A percentile compares a stretch with the other conserved stretches of the same genome.
These are phyloP conservation scores for Stachybotrys chartarum DNA, from an alignment of 2,329 filamentous ascomycete species.

Conservation along the genomic window DNA sequence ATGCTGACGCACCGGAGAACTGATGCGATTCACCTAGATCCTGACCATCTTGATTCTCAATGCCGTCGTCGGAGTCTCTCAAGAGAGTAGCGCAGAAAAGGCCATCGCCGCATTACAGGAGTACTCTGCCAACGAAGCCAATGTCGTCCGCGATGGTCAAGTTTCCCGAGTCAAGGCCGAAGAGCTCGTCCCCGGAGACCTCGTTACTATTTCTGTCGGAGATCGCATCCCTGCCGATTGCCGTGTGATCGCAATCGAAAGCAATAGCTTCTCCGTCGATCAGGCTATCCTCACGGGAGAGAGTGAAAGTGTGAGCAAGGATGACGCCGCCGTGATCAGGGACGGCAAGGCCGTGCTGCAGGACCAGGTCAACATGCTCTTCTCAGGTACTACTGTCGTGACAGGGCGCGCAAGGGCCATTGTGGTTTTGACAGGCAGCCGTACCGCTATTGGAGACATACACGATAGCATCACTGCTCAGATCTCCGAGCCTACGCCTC, in stretches of 20 bases:
- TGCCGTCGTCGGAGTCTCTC: slow-evolving; percentile 92
- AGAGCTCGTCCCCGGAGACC: slow-evolving; percentile 89
- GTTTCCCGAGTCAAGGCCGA: slow-evolving; percentile 87
- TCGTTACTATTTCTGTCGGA: slow-evolving; percentile 81
- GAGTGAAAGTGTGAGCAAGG: slow-evolving; percentile 93
- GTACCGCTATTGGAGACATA: slow-evolving; percentile 95
- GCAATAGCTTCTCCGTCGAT: slow-evolving; percentile 95
- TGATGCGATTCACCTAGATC: slow-evolving; percentile 49
- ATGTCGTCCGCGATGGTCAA: slow-evolving; percentile 75
- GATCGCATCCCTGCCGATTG: slow-evolving; percentile 95
- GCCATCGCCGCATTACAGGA: slow-evolving; percentile 96
- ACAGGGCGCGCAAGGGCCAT: slow-evolving; percentile 87
- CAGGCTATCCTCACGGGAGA: slow-evolving; percentile 96
- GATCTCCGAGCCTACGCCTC: slow-evolving; percentile 91
- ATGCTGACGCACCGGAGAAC: neutral
- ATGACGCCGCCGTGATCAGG: slow-evolving; percentile 55
- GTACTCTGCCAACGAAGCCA: slow-evolving; percentile 97
- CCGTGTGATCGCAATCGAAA: slow-evolving; percentile 80
- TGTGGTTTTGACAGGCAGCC: slow-evolving; percentile 81
- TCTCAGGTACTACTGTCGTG: slow-evolving; percentile 96
- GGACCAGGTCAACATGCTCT: slow-evolving; percentile 96
- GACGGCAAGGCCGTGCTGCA: slow-evolving; percentile 89
- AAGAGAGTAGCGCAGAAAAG: slow-evolving; percentile 98
- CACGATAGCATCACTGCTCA: slow-evolving; percentile 98
- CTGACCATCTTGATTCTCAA: slow-evolving; percentile 95